phyloP scores from a whole-genome alignment of 345 rosid species.

The Rhodomyrtus tomentosa region DNA sequence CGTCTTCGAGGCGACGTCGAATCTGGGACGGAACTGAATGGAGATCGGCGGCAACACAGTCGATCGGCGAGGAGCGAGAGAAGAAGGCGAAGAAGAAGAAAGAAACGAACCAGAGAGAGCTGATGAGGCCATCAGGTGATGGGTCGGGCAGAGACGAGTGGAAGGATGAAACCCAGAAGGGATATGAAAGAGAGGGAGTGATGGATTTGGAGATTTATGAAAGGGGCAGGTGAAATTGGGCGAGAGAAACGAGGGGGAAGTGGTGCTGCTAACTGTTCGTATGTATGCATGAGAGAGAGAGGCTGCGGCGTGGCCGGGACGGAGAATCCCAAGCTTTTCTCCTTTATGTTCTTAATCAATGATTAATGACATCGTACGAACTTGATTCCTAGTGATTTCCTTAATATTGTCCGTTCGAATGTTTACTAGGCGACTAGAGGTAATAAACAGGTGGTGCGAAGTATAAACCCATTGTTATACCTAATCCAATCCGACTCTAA shows the following conservation, averaged over 20 bases:
- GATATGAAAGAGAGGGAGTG: not conserved
- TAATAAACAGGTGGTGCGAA: too few species aligned
- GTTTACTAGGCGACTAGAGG: not conserved
- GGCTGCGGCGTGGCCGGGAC: not conserved
- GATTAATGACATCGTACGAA: not conserved
- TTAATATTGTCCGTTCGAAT: not conserved
- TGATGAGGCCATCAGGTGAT: not conserved
- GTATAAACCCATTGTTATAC: not conserved
- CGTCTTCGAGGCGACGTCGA: not conserved
- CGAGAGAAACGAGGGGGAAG: not conserved
- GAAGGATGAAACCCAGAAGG: not conserved
- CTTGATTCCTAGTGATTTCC: not conserved
- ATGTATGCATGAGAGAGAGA: not conserved
- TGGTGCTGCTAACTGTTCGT: not conserved
- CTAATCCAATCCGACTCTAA: not conserved
- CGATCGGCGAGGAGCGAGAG: not conserved
- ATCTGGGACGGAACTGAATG: not conserved
- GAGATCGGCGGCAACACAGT: not conserved
- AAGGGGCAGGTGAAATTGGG: not conserved
- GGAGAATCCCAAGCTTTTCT: not conserved
- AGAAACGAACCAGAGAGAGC: not conserved
- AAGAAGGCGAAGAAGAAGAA: not conserved
- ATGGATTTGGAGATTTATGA: not conserved
- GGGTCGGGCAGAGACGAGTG: not conserved
- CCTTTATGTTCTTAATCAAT: not conserved